These are phyloP conservation scores for Ceratocystis variospora DNA, from an alignment of 2,329 filamentous ascomycete species.

Conservation along the genomic window DNA sequence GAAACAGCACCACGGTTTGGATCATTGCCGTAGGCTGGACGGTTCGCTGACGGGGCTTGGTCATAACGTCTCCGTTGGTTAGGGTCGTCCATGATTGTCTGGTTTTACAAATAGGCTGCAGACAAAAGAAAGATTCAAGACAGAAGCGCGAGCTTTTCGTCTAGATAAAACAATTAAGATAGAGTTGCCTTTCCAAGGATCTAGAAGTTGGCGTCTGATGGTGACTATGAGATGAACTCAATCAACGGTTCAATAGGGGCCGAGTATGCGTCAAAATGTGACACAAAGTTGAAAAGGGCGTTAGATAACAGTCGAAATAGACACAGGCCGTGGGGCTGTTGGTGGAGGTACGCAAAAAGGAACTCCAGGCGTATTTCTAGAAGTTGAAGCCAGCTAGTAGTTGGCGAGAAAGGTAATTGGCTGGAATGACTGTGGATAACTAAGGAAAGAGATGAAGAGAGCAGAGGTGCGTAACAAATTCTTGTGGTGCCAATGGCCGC, in stretches of 20 bases:
- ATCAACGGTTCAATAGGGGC: background rate
- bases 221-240: background rate
- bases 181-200: background rate
- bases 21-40: slow-evolving; percentile 2
- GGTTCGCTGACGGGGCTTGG: background rate
- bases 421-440: background rate
- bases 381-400: background rate
- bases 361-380: background rate
- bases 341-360: background rate
- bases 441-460: background rate
- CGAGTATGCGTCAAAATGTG: background rate
- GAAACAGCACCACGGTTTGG: background rate
- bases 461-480: background rate
- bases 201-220: background rate
- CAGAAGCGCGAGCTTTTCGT: background rate
- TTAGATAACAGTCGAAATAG: background rate
- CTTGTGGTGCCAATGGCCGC: background rate
- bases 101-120: background rate
- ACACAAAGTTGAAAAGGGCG: background rate
- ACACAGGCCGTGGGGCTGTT: background rate
- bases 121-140: background rate
- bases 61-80: slow-evolving; percentile 13
- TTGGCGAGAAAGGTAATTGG: background rate
- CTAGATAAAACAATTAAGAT: background rate
- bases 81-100: slow-evolving; percentile 6